phyloP scores from a whole-genome alignment of 164 flowering plant genomes.

The Tetrastigma voinierianum region DNA sequence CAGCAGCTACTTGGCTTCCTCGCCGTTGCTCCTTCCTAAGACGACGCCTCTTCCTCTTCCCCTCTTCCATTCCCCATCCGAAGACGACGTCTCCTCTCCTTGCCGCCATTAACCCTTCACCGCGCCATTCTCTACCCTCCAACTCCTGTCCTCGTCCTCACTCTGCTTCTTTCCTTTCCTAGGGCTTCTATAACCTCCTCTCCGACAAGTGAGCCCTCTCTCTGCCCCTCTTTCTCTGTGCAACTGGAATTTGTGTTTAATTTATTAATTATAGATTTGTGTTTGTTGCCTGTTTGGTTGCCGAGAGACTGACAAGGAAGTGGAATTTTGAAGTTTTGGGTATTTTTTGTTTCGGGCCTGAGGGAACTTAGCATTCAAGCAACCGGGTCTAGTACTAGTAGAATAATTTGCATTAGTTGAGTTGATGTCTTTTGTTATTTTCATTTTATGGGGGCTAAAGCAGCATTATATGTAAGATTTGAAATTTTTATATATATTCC shows the following conservation, averaged over 20 bases:
- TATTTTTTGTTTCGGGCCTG: too few species aligned
- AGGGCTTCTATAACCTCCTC: constrained; percentile 81
- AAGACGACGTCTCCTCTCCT: constrained; percentile 49
- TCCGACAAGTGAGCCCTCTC: constrained; percentile 62
- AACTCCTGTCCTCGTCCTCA: constrained; percentile 80
- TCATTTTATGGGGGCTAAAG: not conserved
- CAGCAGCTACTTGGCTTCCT: constrained; percentile 85
- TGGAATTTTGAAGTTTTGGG: too few species aligned
- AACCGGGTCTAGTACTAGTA: too few species aligned
- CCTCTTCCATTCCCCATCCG: constrained; percentile 18
- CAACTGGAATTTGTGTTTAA: too few species aligned
- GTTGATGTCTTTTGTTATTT: not conserved
- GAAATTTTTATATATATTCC: too few species aligned
- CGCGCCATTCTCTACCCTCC: constrained; percentile 80
- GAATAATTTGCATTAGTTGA: not conserved
- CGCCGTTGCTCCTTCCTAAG: constrained; percentile 70
- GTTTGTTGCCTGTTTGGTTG: too few species aligned
- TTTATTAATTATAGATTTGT: too few species aligned
- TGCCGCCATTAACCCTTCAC: constrained; percentile 75
- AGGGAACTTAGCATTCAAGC: too few species aligned
- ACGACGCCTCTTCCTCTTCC: constrained; percentile 28
- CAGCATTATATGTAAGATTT: too few species aligned
- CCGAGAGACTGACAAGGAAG: too few species aligned
- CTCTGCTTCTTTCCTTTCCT: constrained; percentile 80
- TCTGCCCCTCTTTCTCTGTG: not conserved